These are phyloP conservation scores for Ambrosiella beaveri DNA, from an alignment of 2,329 filamentous ascomycete genomes.

Conservation along the genomic window DNA sequence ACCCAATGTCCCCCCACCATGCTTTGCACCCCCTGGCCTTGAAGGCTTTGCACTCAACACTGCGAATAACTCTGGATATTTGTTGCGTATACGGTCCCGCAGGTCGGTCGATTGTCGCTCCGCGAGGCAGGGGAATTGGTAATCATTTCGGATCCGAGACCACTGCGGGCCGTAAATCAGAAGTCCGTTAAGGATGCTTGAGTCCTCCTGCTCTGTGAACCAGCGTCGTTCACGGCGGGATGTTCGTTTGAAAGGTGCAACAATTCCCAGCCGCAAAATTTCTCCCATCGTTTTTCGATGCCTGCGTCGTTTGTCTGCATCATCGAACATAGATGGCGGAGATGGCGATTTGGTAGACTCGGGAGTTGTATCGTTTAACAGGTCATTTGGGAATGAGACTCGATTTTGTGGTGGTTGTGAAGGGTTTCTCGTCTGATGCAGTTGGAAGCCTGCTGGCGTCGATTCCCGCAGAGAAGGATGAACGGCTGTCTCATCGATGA, in stretches of 20 bases:
- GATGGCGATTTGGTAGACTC: slow-evolving; percentile 6
- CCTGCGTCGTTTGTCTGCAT: slow-evolving; percentile 32
- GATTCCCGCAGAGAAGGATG: background rate
- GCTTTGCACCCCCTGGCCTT: background rate
- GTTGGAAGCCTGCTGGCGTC: background rate
- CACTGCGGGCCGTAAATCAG: slow-evolving; percentile 43
- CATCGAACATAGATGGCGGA: slow-evolving; percentile 16
- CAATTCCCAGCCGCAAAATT: slow-evolving; percentile 39
- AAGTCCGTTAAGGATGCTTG: slow-evolving; percentile 42
- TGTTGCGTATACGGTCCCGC: slow-evolving; percentile 45
- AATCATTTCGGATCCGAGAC: slow-evolving; percentile 47
- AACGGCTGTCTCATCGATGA: background rate
- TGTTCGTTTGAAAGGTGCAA: slow-evolving; percentile 44
- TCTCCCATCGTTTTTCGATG: slow-evolving; percentile 40
- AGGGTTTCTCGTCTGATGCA: background rate
- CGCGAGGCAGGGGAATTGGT: slow-evolving; percentile 37
- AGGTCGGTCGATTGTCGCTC: slow-evolving; percentile 43
- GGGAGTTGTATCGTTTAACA: slow-evolving; percentile 17
- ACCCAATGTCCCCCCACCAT: background rate
- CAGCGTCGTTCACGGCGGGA: slow-evolving; percentile 40
- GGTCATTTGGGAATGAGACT: slow-evolving; percentile 7
- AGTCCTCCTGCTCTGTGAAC: slow-evolving; percentile 46
- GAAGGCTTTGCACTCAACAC: background rate
- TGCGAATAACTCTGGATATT: slow-evolving; percentile 33
- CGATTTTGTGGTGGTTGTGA: slow-evolving; percentile 2